Base-by-base conservation (phyloP, 108 stramenopile genomes). In the Cyclotella sp. region DNA sequence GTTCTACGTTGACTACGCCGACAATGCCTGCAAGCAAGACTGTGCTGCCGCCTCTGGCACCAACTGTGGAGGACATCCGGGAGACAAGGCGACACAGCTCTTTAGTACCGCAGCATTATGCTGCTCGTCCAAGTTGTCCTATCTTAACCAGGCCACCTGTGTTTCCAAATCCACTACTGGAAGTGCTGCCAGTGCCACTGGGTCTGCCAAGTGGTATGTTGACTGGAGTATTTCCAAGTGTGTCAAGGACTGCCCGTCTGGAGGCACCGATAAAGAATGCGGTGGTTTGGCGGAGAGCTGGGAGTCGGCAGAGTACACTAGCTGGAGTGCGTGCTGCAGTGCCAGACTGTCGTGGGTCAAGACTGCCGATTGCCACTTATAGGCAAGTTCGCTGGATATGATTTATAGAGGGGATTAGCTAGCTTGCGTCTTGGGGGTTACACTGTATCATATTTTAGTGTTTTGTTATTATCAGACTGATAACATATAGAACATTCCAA, bases 151-250 rank as follows among this genome's bases (percentile, higher is more conserved):
- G 15, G 60, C 29, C 34, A 40, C 60, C 1, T 62, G 60, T 18
- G 19, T 40, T 30, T 15, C 34, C 34, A 40, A 41, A 9, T 62
- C 60, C 34, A 40, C 29, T 4, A 62, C 60, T 18, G 60, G 60
- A n/a, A 62, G 18, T 9, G 60, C 60, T 40, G 42, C 44, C 43
- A 21, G 10, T 24, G 43, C 44, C 19, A 45, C 51, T 43, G 67
- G 67, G 13, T 22, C 19, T 51, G 16, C 11, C 9, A 68, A 68
- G 40, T 68, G 67, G 67, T 68, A 53, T 29, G 51, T 52, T 4
- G 67, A 68, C 30, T 53, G 67, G 67, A 52, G 29, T 30, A n/a
- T 52, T 12, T 45, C 42, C 21, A 67, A 67, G 21, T 52, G 67
- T 16, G 67, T 53, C 29, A 51, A 68, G 51, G 67, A 68, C 19